Evolutionary conservation across 2,329 filamentous ascomycete genomes (phyloP).

Genomic region (Colletotrichum plurivorum): DNA sequence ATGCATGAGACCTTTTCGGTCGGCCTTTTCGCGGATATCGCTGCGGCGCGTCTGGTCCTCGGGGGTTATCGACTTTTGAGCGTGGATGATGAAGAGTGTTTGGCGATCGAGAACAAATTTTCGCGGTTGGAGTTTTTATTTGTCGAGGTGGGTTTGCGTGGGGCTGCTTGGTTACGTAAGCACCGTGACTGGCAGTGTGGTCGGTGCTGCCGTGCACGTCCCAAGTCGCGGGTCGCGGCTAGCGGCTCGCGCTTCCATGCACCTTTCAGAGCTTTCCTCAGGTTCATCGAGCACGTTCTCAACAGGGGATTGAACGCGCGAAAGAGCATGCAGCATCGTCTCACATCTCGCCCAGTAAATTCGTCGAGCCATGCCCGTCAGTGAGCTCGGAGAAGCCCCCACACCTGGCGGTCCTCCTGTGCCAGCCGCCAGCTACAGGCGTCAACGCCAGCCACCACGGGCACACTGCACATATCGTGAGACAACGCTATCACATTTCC

Average conservation of each 20-base stretch:
- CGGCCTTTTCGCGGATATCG: not conserved
- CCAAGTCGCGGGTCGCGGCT: no score
- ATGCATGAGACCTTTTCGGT: not conserved
- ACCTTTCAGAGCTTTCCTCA: not conserved
- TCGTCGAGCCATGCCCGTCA: constrained; percentile 22
- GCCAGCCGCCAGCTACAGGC: constrained; percentile 53
- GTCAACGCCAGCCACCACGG: constrained; percentile 11
- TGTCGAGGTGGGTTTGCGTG: not conserved
- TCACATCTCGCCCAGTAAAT: constrained; percentile 32
- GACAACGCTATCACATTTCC: no score
- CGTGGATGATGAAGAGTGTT: not conserved
- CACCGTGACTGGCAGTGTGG: not conserved
- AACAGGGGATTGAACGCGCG: not conserved
- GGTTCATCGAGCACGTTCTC: not conserved
- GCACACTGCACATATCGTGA: no score
- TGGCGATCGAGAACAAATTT: not conserved
- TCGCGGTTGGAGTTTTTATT: not conserved
- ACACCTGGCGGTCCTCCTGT: constrained; percentile 50
- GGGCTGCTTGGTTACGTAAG: not conserved
- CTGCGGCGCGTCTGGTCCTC: not conserved
- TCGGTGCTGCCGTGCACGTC: no score
- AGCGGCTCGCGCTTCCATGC: no score
- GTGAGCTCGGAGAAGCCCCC: constrained; percentile 47
- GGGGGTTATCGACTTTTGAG: not conserved
- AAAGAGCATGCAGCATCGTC: constrained; percentile 19